Conservation (phyloP, 1,284 basidiomycete genomes). For the Irpex rosettiformis region DNA sequence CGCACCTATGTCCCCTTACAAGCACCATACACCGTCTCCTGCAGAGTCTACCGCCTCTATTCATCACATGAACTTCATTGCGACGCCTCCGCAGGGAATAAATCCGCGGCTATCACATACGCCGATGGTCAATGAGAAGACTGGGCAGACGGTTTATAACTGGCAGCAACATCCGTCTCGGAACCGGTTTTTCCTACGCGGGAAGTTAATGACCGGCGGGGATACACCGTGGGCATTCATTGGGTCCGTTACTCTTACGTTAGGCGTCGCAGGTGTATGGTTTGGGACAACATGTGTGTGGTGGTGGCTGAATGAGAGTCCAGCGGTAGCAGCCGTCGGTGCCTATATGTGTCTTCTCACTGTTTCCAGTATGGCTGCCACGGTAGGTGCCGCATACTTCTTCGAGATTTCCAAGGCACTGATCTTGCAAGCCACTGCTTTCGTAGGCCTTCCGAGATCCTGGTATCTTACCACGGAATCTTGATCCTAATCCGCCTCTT, state of each 20-base stretch:
- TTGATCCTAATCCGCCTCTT: conserved; percentile 83
- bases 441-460: conserved; percentile 78
- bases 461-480: conserved; percentile 81
- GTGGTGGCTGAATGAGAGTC: conserved; percentile 79
- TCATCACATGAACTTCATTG: conserved; percentile 37
- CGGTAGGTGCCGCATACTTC: conserved; percentile 43
- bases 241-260: conserved; percentile 54
- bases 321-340: conserved; percentile 70
- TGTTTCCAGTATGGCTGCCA: conserved; percentile 72
- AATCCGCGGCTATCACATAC: conserved; percentile 37
- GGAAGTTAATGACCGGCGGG: conserved; percentile 77
- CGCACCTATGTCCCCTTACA: conserved; percentile 20
- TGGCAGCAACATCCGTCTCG: conserved; percentile 65
- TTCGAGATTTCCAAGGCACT: conserved; percentile 7
- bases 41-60: conserved; percentile 25
- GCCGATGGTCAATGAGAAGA: conserved; percentile 41
- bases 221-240: conserved; percentile 81
- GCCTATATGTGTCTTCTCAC: conserved; percentile 78
- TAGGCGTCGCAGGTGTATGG: conserved; percentile 75
- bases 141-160: conserved; percentile 43
- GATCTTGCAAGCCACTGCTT: background rate
- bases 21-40: conserved; percentile 22
- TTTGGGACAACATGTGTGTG: conserved; percentile 82
- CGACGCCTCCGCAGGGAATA: conserved; percentile 27
- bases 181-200: conserved; percentile 74